phyloP scores from a whole-genome alignment of 148 eudicot species.

The Fagopyrum tataricum region DNA sequence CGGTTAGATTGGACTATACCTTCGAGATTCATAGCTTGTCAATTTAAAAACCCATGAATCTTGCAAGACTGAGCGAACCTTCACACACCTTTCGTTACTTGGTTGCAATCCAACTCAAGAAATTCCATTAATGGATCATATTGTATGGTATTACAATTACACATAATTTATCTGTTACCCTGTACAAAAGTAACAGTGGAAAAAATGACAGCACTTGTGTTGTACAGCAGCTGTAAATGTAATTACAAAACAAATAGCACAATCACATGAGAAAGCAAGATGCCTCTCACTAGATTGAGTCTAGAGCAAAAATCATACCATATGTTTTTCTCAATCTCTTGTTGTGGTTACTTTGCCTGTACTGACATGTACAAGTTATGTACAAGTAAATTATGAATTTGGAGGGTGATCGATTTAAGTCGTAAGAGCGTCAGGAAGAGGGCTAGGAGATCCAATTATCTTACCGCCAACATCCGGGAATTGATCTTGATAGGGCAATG shows the following conservation, averaged over 20 bases:
- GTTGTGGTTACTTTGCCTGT: background rate
- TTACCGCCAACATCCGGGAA: slow-evolving; percentile 58
- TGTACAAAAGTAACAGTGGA: background rate
- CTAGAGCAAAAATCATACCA: background rate
- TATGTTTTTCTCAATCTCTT: background rate
- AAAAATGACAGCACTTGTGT: slow-evolving; percentile 4
- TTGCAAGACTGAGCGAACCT: too few relatives aligned
- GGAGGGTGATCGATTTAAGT: slow-evolving; percentile 21
- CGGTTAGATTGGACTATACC: too few relatives aligned
- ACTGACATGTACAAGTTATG: slow-evolving; percentile 10
- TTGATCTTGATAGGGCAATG: slow-evolving; percentile 30
- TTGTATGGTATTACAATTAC: background rate
- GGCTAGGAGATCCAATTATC: slow-evolving; percentile 38
- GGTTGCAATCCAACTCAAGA: background rate
- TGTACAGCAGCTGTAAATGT: slow-evolving; percentile 1
- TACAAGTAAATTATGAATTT: background rate
- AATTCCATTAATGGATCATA: background rate
- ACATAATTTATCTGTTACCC: background rate
- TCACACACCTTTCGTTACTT: background rate
- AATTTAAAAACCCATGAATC: too few relatives aligned
- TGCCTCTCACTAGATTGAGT: background rate
- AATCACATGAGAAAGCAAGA: background rate
- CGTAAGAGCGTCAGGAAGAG: slow-evolving; percentile 54
- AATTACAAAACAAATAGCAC: background rate
- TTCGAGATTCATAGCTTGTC: too few relatives aligned